Evolutionary conservation across 1,284 basidiomycete species (phyloP), one percentile per base, ranked within the genome.

Genomic region (Ceratobasidium sp.): DNA sequence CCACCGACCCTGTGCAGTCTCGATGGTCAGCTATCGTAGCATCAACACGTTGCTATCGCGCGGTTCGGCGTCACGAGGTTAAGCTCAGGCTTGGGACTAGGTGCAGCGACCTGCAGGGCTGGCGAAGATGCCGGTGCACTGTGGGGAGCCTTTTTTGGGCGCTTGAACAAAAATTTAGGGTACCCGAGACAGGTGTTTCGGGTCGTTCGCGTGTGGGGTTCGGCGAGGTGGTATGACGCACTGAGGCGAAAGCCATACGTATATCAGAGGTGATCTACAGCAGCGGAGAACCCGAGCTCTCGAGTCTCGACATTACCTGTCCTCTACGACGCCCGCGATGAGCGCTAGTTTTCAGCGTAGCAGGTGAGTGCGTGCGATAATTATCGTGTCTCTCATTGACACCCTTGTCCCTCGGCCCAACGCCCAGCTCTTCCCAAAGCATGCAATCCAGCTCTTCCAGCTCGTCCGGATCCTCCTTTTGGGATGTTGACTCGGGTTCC

Each of bases 41-140:
- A 68, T 52, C 66, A 55, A 52, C 66, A 68, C 66, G 66, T 68
- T 68, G 66, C 35, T 54, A 41, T 55, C 66, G 48, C 52, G 66
- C 48, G 66, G 66, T 68, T 68, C 48, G 66, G 33, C 38, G 38
- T 33, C 30, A 33, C 12, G 16, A 35, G 33, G 30, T 68, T 68
- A 68, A n/a, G 66, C 48, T 68, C 66, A 41, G 35, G 66, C 14
- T 35, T n/a, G 23, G 38, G 65, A n/a, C 20, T 12, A 27, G 14
- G 48, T 38, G 16, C 50, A 44, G 20, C 44, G n/a, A 60, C 27
- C 38, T 54, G 66, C 48, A 48, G 48, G 27, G 64, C 44, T 16
- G 16, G 44, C 16, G 18, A 14, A 65, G 64, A n/a, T 10, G 44
- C 64, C 64, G 44, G 30, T 48, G 33, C 64, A 30, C 44, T 8